A percentile compares a stretch with the other conserved stretches of the same genome.
These are phyloP conservation scores for Candida sithepensis DNA, from an alignment of 805 yeast species.

Conservation along the genomic window DNA sequence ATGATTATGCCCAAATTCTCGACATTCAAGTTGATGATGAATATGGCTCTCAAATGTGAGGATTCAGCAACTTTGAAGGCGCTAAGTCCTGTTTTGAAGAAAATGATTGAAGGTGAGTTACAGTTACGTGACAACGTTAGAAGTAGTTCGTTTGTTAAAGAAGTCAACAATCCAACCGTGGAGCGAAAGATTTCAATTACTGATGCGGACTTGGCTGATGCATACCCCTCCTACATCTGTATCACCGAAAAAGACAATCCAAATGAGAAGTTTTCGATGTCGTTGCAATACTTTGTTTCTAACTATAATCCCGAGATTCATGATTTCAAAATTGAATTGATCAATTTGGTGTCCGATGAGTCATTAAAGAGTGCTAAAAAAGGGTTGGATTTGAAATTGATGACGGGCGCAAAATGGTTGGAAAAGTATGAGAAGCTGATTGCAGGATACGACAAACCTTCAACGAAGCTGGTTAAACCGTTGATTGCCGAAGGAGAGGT, in stretches of 20 bases:
- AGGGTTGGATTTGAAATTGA: slow-evolving; percentile 38
- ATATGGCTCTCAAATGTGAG: slow-evolving; percentile 42
- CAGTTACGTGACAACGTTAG: slow-evolving; percentile 37
- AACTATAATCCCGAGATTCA: slow-evolving; percentile 10
- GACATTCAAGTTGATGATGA: slow-evolving; percentile 42
- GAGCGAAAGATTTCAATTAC: slow-evolving; percentile 40
- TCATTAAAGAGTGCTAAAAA: slow-evolving; percentile 38
- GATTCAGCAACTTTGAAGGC: slow-evolving; percentile 34
- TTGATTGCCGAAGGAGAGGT: slow-evolving; percentile 55
- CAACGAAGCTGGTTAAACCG: slow-evolving; percentile 41
- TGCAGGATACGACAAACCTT: slow-evolving; percentile 39
- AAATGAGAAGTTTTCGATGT: slow-evolving; percentile 31
- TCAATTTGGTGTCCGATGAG: slow-evolving; percentile 50
- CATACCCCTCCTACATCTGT: slow-evolving; percentile 54
- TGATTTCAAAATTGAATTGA: slow-evolving; percentile 39
- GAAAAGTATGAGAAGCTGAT: slow-evolving; percentile 39
- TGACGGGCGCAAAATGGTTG: slow-evolving; percentile 52
- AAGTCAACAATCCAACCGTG: slow-evolving; percentile 16
- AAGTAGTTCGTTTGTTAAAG: slow-evolving; percentile 30
- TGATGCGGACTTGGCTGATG: slow-evolving; percentile 48
- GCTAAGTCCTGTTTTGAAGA: slow-evolving; percentile 33
- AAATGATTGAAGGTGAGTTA: slow-evolving; percentile 41
- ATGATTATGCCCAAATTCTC: slow-evolving; percentile 51
- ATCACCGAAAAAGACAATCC: slow-evolving; percentile 23
- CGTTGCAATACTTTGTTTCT: slow-evolving; percentile 31